Evolutionary conservation across 1,139 yeast genomes (phyloP).

Genomic region (Saccharomycopsis hybrid): DNA sequence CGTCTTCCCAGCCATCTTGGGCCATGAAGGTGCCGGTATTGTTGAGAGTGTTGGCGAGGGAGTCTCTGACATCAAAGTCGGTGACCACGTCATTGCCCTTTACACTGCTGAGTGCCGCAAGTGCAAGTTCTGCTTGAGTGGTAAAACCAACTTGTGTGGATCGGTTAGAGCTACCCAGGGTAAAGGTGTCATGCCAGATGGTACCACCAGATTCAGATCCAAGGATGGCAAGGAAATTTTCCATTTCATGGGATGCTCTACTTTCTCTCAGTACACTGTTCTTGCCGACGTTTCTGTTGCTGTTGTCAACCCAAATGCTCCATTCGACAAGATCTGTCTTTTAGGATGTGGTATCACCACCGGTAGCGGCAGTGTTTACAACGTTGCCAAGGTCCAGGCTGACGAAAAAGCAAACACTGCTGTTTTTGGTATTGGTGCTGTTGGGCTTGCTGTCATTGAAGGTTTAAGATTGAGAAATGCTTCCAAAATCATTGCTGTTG

Average conservation of each 20-base stretch:
- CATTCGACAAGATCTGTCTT: conserved; percentile 80
- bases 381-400: conserved; percentile 84
- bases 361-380: conserved; percentile 95
- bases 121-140: conserved; percentile 92
- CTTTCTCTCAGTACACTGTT: conserved; percentile 94
- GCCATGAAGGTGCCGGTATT: conserved; percentile 97
- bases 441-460: conserved; percentile 91
- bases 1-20: conserved; percentile 83
- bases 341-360: conserved; percentile 98
- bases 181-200: conserved; percentile 92
- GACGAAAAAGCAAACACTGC: conserved; percentile 83
- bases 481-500: conserved; percentile 75
- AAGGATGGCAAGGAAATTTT: conserved; percentile 74
- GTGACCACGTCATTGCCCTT: conserved; percentile 85
- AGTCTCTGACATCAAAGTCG: conserved; percentile 77
- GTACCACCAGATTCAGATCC: conserved; percentile 71
- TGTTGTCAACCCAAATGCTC: conserved; percentile 79
- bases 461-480: conserved; percentile 88
- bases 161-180: conserved; percentile 90
- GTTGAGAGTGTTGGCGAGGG: conserved; percentile 93
- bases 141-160: conserved; percentile 92
- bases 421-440: conserved; percentile 96
- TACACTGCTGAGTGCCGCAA: conserved; percentile 96
- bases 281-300: conserved; percentile 98
- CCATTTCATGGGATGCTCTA: conserved; percentile 97